Evolutionary conservation across 306 rosid genomes (phyloP), one percentile per base, ranked within the genome.

Genomic region (Neltuma alba): DNA sequence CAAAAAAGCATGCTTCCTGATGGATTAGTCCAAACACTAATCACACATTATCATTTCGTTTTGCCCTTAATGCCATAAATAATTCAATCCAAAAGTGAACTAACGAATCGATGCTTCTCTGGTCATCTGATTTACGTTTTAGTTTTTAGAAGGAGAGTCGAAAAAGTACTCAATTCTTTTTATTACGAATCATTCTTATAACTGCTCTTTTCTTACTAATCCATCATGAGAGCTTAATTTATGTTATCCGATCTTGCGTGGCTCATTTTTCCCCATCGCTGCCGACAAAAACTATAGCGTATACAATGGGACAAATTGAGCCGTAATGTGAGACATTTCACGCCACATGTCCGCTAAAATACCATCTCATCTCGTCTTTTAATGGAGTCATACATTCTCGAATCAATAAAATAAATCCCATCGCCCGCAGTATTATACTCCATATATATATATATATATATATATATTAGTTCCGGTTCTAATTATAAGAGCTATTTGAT

Each of bases 331-430:
- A 65, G 63, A 54, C 20, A 20, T 54, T 18, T 42, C 12, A 25
- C 33, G 40, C 9, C 45, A 10, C 37, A 52, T 45, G 45, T 12
- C 20, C 5, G 16, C 70, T 14, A 30, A 55, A 25, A 41, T 15
- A 41, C 9, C 13, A 67, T 25, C 75, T 66, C 64, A 36, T 75
- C 47, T 55, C 41, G 16, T 70, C 52, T 45, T 79, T 41, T 20
- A 37, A 21, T 21, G 30, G 61, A 25, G 40, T 40, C 78, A 9
- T 40, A 73, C 50, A 77, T 73, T 79, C 36, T 37, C 83, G 1
- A 70, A 64, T 60, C 76, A 75, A 82, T 82, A n/a, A 79, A 86
- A 79, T 61, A 77, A 82, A 76, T 85, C 31, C 1, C 75, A 63
- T 33, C 48, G 16, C 77, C 82, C 65, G 66, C 48, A 30, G 40